Conservation (phyloP, 257 asterid genomes). For the Coffea eugenioides region DNA sequence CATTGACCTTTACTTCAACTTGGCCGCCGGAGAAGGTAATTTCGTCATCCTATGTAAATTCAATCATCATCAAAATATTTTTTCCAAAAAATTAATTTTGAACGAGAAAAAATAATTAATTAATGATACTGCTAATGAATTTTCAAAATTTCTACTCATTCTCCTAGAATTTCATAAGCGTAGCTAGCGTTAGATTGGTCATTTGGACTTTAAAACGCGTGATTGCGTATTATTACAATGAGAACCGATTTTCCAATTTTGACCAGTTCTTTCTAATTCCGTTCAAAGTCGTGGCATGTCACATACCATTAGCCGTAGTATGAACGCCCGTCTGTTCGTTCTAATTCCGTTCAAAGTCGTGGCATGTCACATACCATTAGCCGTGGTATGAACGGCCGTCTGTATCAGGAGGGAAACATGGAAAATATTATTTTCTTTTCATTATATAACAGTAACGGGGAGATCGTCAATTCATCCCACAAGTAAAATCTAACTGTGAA, state of each 20-base stretch:
- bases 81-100: background rate
- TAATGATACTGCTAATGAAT: background rate
- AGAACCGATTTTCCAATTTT: background rate
- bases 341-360: background rate
- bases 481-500: background rate
- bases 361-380: background rate
- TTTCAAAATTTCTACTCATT: background rate
- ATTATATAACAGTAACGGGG: too few relatives aligned
- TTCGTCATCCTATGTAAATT: background rate
- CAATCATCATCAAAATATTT: background rate
- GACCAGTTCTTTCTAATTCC: too few relatives aligned
- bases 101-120: background rate
- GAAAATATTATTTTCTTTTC: background rate
- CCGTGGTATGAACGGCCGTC: background rate
- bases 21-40: conserved; percentile 90
- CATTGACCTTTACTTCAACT: conserved; percentile 73
- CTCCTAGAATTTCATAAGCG: background rate
- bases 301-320: too few relatives aligned
- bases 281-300: too few relatives aligned
- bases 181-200: background rate
- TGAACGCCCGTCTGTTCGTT: too few relatives aligned
- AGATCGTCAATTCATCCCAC: background rate
- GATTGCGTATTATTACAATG: background rate
- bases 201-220: background rate
- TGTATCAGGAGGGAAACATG: background rate